Percentiles rank a stretch among this genome's conserved stretches.
These are phyloP conservation scores for Cinnamomum chago DNA, from an alignment of 164 flowering plant species.

Conservation along the genomic window DNA sequence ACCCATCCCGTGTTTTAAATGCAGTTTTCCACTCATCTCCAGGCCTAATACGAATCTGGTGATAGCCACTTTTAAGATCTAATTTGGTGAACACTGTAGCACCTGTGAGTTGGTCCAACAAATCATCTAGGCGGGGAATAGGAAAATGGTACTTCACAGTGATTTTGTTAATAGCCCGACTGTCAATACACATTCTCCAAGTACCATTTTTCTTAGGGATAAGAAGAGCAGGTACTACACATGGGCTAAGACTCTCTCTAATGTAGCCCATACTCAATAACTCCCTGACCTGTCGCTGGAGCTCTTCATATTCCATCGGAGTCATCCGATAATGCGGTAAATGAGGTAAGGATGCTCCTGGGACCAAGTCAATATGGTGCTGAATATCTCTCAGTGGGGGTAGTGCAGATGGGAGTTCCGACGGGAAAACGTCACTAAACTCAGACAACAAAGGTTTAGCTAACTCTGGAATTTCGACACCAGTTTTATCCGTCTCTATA, in stretches of 20 bases:
- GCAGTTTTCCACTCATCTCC: conserved; percentile 12
- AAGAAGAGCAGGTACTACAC: background rate
- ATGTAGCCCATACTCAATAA: too few species aligned
- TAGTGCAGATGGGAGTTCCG: too few species aligned
- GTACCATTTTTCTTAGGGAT: background rate
- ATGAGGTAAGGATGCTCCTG: too few species aligned
- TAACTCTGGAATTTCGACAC: too few species aligned
- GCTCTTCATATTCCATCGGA: too few species aligned
- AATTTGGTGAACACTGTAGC: conserved; percentile 6
- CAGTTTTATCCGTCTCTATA: too few species aligned
- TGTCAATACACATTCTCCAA: conserved; percentile 3
- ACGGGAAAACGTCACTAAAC: too few species aligned
- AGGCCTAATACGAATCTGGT: background rate
- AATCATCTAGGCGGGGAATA: background rate
- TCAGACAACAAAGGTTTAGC: too few species aligned
- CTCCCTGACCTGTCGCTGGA: too few species aligned
- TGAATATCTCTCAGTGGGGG: too few species aligned
- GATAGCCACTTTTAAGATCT: background rate
- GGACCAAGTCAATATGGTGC: too few species aligned
- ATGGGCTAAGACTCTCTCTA: conserved; percentile 6
- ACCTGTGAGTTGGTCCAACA: background rate
- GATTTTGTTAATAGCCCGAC: conserved; percentile 4
- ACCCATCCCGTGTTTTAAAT: conserved; percentile 4
- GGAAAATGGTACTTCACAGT: background rate
- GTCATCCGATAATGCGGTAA: too few species aligned